These are phyloP conservation scores for Hygrophoropsis aurantiaca DNA, from an alignment of 768 basidiomycete species.

Conservation along the genomic window DNA sequence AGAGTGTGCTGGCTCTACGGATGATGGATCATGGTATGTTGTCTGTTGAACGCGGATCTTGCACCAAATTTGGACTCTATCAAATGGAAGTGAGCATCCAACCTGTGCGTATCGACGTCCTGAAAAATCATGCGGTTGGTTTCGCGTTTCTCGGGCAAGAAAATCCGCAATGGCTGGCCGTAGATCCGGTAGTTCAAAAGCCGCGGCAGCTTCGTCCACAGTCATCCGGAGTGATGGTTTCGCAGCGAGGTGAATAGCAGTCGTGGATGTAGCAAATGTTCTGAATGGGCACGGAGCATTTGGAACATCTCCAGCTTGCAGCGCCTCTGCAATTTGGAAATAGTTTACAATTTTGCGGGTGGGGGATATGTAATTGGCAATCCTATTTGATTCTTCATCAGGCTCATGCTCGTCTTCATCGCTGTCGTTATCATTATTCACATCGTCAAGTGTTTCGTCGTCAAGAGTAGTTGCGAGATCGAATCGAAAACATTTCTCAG, in stretches of 20 bases:
- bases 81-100: neutral
- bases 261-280: constrained; percentile 1
- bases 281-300: neutral
- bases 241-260: constrained; percentile 5
- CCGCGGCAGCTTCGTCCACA: neutral
- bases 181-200: constrained; percentile 3
- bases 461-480: neutral
- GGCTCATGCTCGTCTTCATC: neutral
- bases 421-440: constrained; percentile 17
- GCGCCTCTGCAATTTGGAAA: neutral
- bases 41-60: neutral
- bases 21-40: no score
- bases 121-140: no score
- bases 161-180: neutral
- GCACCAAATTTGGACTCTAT: constrained; percentile 2
- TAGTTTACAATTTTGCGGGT: constrained; percentile 1
- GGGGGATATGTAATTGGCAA: neutral
- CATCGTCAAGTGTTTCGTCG: constrained; percentile 18
- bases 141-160: neutral
- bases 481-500: constrained; percentile 21
- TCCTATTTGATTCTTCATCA: constrained; percentile 1
- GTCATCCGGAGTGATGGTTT: constrained; percentile 2
- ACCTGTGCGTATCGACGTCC: no score
- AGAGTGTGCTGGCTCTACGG: neutral
- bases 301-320: neutral